Evolutionary conservation across 2,329 filamentous ascomycete species (phyloP).

Genomic region (Botryotinia narcissicola): DNA sequence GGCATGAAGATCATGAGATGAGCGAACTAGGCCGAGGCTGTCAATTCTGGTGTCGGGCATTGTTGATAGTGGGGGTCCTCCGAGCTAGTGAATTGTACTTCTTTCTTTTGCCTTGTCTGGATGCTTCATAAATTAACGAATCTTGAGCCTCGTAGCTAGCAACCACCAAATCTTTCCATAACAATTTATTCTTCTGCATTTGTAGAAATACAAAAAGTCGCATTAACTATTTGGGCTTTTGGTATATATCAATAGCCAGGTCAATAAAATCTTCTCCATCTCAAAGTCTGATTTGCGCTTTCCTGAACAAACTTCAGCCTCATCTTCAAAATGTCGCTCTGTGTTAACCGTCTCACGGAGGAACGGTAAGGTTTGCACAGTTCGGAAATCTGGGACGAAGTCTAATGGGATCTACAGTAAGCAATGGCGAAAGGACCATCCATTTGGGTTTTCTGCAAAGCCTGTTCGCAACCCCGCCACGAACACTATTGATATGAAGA

Average conservation of each 20-base stretch:
- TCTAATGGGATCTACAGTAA: conserved; percentile 47
- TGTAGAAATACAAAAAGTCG: neutral
- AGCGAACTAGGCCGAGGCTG: conserved; percentile 17
- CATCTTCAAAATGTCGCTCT: conserved; percentile 68
- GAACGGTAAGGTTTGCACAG: conserved; percentile 46
- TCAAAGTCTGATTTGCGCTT: neutral
- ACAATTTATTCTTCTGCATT: neutral
- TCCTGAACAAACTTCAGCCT: conserved; percentile 8
- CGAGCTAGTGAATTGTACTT: conserved; percentile 12
- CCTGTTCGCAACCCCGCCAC: conserved; percentile 70
- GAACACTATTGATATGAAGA: conserved; percentile 85
- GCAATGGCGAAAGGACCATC: conserved; percentile 95
- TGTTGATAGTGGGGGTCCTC: neutral
- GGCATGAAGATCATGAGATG: neutral
- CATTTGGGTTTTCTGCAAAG: conserved; percentile 95
- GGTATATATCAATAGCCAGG: neutral
- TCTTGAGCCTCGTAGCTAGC: conserved; percentile 17
- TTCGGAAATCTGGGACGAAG: neutral
- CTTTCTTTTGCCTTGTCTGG: conserved; percentile 18
- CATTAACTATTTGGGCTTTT: neutral
- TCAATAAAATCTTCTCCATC: neutral
- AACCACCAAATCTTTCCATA: conserved; percentile 15
- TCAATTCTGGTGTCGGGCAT: conserved; percentile 12
- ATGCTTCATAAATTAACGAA: conserved; percentile 12
- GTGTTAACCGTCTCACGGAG: conserved; percentile 82